Base-by-base conservation (phyloP, 148 eudicot species). In the Camellia sinensis region DNA sequence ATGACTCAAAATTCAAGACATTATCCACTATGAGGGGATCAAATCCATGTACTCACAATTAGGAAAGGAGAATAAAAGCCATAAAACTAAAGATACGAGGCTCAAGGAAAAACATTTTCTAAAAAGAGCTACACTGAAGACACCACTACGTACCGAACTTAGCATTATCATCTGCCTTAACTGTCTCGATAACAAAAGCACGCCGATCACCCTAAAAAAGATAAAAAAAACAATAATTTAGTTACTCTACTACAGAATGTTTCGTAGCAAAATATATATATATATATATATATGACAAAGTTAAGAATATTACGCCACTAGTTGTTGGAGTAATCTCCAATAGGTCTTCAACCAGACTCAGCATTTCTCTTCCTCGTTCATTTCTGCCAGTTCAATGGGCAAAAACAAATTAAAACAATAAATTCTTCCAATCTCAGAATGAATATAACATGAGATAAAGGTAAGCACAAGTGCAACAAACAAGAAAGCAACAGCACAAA, bases 331-430 rank as follows among this genome's bases (percentile, higher is more conserved):
- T 93, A 70, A 93, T 87, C 80, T 96, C 98, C 80, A 96, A 85
- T 72, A 93, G 99, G 83, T 91, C 78, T 69, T 92, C 84, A 52
- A 96, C 90, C 77, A 96, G 91, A 79, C 82, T 88, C 83, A 93
- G 77, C 98, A 96, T 96, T 91, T 96, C 98, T 83, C 86, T 86
- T 54, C 99, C 99, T 80, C 95, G 97, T 80, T 95, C 95, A 86
- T 95, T 95, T 88, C 99, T 95, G 83, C 79, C 76, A 56, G 78
- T 72, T 62, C 22, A 75, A 19, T 52, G 53, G 44, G 65, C 17
- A 60, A 72, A 65, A 72, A 15, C 4, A 12, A 19, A 67, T 9
- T 7, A 67, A 43, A 75, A 10, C 46, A 57, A 17, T 71, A 17
- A 40, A 12, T 13, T 53, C 37, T 14, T 21, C 22, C 61, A 44